Base-by-base conservation (phyloP, 176 grass and related monocot genomes). In the Oryza officinalis region DNA sequence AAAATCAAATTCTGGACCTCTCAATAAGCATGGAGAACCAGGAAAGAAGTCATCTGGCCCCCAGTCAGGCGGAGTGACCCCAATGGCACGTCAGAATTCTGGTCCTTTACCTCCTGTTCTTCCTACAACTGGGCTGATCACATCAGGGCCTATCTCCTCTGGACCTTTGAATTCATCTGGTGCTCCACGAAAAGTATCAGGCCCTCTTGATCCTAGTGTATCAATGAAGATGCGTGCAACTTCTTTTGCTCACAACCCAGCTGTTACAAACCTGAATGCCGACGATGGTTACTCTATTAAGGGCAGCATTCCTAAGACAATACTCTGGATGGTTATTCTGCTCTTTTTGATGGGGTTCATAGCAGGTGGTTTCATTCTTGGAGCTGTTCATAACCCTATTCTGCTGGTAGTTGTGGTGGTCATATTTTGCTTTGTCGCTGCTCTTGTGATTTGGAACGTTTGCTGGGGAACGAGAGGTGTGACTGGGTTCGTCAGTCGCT, bases 1-100 rank as follows among this genome's bases (percentile, higher is more conserved):
- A 74, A 99, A 99, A 75, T 92, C 96, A 81, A 96, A 88, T 71
- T 99, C 96, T 78, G 96, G 96, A 47, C 96, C 96, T 12, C 87
- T 96, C 65, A 95, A 92, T 86, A 99, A 88, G 80, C 92, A 97
- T 71, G 92, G 90, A 74, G 95, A 97, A 72, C 86, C 92, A 12
- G 67, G 47, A 57, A 99, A 92, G 84, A 86, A 81, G 33, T 78
- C 85, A 2, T 99, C 96, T 75, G 96, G 96, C 23, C 91, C 93
- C 65, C 91, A 95, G 49, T 96, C 96, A 78, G 91, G 89, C 66
- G 96, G 93, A 54, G 80, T 84, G 18, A 98, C 87, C 15, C 93
- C 93, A 57, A 95, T 93, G 84, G 83, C 81, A 8, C 85, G 87
- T 3, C 92, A 94, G 75, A 92, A 83, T 82, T 94, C 89, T 85